Evolutionary conservation across 2,329 filamentous ascomycete species (phyloP), one percentile per base, ranked within the genome.

Genomic region (Ophiostoma ulmi): DNA sequence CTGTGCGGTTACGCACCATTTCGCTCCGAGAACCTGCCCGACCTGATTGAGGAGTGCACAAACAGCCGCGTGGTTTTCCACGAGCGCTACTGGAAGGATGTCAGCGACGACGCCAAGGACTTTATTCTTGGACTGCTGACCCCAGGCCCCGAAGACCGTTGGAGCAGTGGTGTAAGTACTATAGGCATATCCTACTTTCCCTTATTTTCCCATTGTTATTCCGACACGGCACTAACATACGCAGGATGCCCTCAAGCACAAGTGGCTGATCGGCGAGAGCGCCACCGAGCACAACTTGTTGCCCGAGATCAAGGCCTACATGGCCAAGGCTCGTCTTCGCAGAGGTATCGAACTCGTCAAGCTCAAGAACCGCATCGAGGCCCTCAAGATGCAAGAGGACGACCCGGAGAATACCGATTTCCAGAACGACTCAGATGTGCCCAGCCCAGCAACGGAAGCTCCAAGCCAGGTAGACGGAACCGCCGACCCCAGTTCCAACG

Each of bases 1-100:
- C 91, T 99, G 69, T 99, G 96, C 79, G 95, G 95, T 75, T 99
- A 99, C 83, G 97, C 94, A 64, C 95, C 95, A 26, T 99, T 99
- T 87, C 90, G 95, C 75, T 95, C 93, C 73, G 95, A 99, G 83
- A 97, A 92, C 77, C 85, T 99, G 67, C 87, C 91, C 74, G 95
- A 98, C 77, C 85, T 99, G 74, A 96, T 99, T 75, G 92, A 97
- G 74, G 95, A 99, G 81, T 98, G 94, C 82, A 93, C 88, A 76
- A 89, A 87, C 73, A 91, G 89, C 58, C 87, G 89, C 68, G 91
- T 99, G 72, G 87, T 97, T 70, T 99, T 98, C 87, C 95, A 99
- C 80, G 94, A 97, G 78, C 89, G 94, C 71, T 99, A 98, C 83
- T 99, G 95, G 95, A 95, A 93, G 79, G 95, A 97, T 76, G 95